Evolutionary conservation across 345 rosid species (phyloP), one percentile per base, ranked within the genome.

Genomic region (Acer yangbiense): DNA sequence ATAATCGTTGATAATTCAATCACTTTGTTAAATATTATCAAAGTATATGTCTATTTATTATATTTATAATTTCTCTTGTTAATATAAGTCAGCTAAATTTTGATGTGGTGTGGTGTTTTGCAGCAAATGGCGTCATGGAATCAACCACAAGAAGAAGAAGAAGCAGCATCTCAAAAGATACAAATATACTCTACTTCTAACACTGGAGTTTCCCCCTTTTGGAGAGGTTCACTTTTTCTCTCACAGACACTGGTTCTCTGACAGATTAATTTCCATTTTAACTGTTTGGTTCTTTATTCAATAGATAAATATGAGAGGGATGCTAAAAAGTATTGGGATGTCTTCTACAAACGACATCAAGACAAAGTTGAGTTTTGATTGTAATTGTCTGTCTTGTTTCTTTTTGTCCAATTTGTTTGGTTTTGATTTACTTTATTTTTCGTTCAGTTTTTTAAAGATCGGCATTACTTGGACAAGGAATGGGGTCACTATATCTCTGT

Each of bases 391-490:
- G 54, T 20, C 5, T 17, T 6, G 14, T 23, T 41, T 2, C 12
- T 66, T 35, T 27, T 65, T 43, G 29, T 79, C 58, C 32, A 32
- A 25, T 7, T 76, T 68, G 21, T 62, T n/a, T 27, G 62, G 27
- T 39, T 48, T 44, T 72, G 3, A 8, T 77, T 29, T 64, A 13
- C 18, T 21, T 65, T 71, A 8, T 66, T 39, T 83, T 57, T 83
- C 77, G n/a, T 41, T 78, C 85, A 91, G 98, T 94, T 94, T 82
- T 94, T 94, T 82, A 94, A 94, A 81, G 98, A 94, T 82, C 90
- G 98, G 71, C 98, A 93, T 82, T 94, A 94, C 86, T 80, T 94
- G 91, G 95, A 93, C 78, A 94, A 94, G 89, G 98, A 94, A 84
- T 94, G 98, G 98, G 91, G 92, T 48, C 85, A 73, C 68, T 90